Percentiles rank a stretch among this genome's conserved stretches.
Evolutionary conservation across 1,139 yeast genomes (phyloP).

Genomic region (Yamadazyma dendronema): DNA sequence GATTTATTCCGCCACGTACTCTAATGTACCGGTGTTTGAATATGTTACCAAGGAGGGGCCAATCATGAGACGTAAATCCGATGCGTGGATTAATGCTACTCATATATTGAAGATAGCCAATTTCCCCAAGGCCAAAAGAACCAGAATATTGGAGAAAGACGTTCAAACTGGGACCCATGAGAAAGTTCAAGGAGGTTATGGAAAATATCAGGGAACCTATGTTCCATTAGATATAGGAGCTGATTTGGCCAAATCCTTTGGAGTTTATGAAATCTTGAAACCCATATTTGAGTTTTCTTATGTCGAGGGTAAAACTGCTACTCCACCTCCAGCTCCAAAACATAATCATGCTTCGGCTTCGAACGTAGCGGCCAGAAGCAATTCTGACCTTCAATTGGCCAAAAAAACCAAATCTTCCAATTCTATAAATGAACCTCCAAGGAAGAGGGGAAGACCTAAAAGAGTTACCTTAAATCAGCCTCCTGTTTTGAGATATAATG

Average conservation of each 20-base stretch:
- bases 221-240: conserved; percentile 70
- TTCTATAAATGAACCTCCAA: conserved; percentile 31
- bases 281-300: conserved; percentile 68
- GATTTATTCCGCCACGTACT: conserved; percentile 76
- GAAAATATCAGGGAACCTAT: conserved; percentile 95
- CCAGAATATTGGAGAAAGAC: conserved; percentile 82
- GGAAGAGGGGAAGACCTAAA: conserved; percentile 50
- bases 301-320: conserved; percentile 52
- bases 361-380: conserved; percentile 45
- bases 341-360: conserved; percentile 71
- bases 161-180: conserved; percentile 85
- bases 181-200: conserved; percentile 94
- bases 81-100: conserved; percentile 88
- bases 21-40: conserved; percentile 77
- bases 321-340: conserved; percentile 84
- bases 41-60: conserved; percentile 69
- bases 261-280: conserved; percentile 60
- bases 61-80: conserved; percentile 77
- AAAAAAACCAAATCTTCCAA: conserved; percentile 24
- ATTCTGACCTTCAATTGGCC: conserved; percentile 14
- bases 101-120: conserved; percentile 87
- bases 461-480: conserved; percentile 29
- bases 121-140: conserved; percentile 80
- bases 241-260: conserved; percentile 67
- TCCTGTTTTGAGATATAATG: conserved; percentile 29